Conservation (phyloP, 2,329 filamentous ascomycete genomes). For the Piedraia hortae region DNA sequence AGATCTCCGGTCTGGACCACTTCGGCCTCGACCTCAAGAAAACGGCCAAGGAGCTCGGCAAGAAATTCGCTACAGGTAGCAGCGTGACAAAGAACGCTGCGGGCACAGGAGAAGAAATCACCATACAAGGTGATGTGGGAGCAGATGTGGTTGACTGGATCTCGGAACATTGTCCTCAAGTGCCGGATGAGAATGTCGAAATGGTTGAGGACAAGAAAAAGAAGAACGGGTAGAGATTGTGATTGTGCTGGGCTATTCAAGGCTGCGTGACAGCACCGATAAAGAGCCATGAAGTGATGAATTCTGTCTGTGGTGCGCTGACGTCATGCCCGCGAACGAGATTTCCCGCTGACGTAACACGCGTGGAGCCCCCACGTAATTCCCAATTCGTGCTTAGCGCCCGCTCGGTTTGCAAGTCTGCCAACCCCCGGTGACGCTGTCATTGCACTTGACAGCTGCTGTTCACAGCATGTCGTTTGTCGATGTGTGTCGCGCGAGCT, state of each 20-base stretch:
- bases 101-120: slow-evolving; percentile 58
- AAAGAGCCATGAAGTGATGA: too few species aligned
- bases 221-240: slow-evolving; percentile 22
- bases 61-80: slow-evolving; percentile 90
- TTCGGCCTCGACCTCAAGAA: slow-evolving; percentile 90
- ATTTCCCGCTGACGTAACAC: too few species aligned
- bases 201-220: slow-evolving; percentile 89
- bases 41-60: slow-evolving; percentile 72
- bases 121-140: slow-evolving; percentile 88
- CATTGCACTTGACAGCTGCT: not conserved
- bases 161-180: slow-evolving; percentile 61
- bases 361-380: too few species aligned
- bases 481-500: slow-evolving; percentile 69
- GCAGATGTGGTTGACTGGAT: slow-evolving; percentile 85
- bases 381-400: too few species aligned
- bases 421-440: too few species aligned
- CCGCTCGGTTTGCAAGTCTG: too few species aligned
- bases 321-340: too few species aligned
- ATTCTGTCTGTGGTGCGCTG: too few species aligned
- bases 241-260: too few species aligned
- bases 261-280: too few species aligned
- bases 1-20: slow-evolving; percentile 67
- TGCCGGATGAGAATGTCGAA: slow-evolving; percentile 89
- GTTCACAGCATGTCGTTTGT: slow-evolving; percentile 50
- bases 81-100: slow-evolving; percentile 67